phyloP scores from a whole-genome alignment of 495 filamentous ascomycete species.

The Aspergillus leporis region DNA sequence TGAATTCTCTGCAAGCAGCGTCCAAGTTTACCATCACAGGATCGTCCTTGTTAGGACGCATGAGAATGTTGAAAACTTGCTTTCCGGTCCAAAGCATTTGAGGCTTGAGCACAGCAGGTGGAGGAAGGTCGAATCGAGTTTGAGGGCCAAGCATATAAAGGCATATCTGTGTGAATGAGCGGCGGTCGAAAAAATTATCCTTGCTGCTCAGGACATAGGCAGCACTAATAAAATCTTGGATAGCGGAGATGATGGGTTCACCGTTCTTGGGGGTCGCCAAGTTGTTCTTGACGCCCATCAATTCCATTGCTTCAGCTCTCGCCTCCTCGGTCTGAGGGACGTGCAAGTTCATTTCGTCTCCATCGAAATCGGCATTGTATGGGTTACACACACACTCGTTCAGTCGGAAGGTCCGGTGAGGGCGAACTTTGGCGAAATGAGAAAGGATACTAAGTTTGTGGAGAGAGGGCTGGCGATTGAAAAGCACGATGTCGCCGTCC shows the following conservation, averaged over 20 bases:
- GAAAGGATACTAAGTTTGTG: constrained; percentile 98
- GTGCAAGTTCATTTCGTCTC: constrained; percentile 98
- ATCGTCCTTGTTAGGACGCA: constrained; percentile 82
- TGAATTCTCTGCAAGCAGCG: constrained; percentile 84
- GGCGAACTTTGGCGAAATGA: constrained; percentile 88
- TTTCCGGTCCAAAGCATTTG: constrained; percentile 95
- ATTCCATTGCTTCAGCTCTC: constrained; percentile 86
- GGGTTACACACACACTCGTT: constrained; percentile 98
- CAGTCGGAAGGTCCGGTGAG: constrained; percentile 92
- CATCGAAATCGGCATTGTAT: constrained; percentile 99
- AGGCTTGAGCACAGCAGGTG: constrained; percentile 82
- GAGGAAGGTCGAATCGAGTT: constrained; percentile 78
- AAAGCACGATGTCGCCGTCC: constrained; percentile 94
- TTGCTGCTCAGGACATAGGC: constrained; percentile 90
- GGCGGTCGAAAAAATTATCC: constrained; percentile 87
- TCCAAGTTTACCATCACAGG: constrained; percentile 88
- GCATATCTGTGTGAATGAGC: constrained; percentile 83
- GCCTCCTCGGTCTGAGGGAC: constrained; percentile 98
- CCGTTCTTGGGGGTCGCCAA: constrained; percentile 94
- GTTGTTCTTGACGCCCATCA: constrained; percentile 99
- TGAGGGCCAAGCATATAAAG: constrained; percentile 89
- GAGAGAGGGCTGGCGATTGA: constrained; percentile 96
- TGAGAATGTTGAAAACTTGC: constrained; percentile 92
- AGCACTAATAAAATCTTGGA: constrained; percentile 97
- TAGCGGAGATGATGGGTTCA: constrained; percentile 96